Evolutionary conservation across 2,329 filamentous ascomycete species (phyloP).

Genomic region (Nectriaceae sp.): DNA sequence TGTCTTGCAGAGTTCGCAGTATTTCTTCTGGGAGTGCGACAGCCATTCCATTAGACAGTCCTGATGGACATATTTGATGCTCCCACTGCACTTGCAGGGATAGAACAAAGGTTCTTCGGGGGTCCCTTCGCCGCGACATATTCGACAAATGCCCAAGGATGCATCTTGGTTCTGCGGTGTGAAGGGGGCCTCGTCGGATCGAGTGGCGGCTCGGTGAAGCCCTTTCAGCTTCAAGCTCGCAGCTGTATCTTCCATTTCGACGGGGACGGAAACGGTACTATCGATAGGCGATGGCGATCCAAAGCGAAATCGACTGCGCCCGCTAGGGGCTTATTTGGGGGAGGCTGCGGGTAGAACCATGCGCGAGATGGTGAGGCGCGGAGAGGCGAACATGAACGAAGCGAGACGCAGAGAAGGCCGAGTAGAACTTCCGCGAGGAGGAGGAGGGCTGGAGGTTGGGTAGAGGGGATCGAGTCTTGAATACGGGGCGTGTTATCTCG

Average conservation of each 20-base stretch:
- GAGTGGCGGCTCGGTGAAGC: slow-evolving; percentile 24
- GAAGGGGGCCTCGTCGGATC: slow-evolving; percentile 24
- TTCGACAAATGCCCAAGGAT: slow-evolving; percentile 82
- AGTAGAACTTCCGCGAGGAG: neutral
- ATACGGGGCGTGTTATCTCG: neutral
- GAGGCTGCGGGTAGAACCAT: slow-evolving; percentile 20
- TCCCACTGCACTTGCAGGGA: slow-evolving; percentile 98
- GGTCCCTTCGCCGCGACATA: slow-evolving; percentile 89
- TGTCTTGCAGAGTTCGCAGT: slow-evolving; percentile 99
- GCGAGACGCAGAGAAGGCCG: slow-evolving; percentile 1
- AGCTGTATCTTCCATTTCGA: slow-evolving; percentile 28
- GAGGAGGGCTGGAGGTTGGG: neutral
- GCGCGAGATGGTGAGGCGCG: slow-evolving; percentile 12
- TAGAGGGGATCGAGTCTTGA: neutral
- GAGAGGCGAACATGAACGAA: slow-evolving; percentile 8
- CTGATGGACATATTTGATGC: slow-evolving; percentile 98
- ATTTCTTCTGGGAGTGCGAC: slow-evolving; percentile 97
- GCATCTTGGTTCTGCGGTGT: slow-evolving; percentile 32
- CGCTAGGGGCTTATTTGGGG: slow-evolving; percentile 30
- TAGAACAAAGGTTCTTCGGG: slow-evolving; percentile 87
- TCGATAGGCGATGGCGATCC: slow-evolving; percentile 17
- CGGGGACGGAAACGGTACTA: neutral
- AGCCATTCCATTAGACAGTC: slow-evolving; percentile 99
- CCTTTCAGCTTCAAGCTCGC: slow-evolving; percentile 24
- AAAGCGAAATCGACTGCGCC: slow-evolving; percentile 24